These are phyloP conservation scores for Fusarium fujikuroi DNA, from an alignment of 2,329 filamentous ascomycete species.

Conservation along the genomic window DNA sequence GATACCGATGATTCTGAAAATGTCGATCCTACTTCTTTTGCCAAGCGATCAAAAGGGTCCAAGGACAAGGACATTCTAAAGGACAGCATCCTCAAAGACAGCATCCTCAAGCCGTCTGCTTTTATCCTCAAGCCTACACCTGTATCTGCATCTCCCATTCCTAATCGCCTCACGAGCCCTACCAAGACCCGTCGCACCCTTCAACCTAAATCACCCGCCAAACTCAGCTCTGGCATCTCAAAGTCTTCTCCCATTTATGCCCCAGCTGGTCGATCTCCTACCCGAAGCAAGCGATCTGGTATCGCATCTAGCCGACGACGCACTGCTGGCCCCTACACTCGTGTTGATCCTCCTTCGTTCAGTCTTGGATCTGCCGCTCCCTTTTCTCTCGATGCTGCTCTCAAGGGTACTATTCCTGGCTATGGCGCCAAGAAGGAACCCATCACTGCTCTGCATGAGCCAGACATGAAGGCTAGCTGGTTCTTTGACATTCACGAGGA, in stretches of 20 bases:
- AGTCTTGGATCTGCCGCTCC: conserved; percentile 66
- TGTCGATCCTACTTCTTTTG: conserved; percentile 65
- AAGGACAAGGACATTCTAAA: conserved; percentile 44
- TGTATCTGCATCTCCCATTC: conserved; percentile 45
- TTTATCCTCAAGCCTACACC: conserved; percentile 57
- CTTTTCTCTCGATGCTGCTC: conserved; percentile 86
- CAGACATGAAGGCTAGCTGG: conserved; percentile 74
- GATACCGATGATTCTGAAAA: conserved; percentile 69
- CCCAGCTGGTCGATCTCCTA: conserved; percentile 85
- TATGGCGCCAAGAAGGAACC: conserved; percentile 56
- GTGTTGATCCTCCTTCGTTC: conserved; percentile 77
- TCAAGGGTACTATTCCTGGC: conserved; percentile 77
- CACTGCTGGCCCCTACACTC: conserved; percentile 70
- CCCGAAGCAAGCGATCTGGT: conserved; percentile 73
- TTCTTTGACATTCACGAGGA: conserved; percentile 97
- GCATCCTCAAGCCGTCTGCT: conserved; percentile 59
- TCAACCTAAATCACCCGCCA: conserved; percentile 64
- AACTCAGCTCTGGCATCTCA: conserved; percentile 55
- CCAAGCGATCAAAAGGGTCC: conserved; percentile 69
- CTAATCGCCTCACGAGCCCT: conserved; percentile 47
- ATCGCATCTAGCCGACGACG: conserved; percentile 76
- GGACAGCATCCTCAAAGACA: conserved; percentile 54
- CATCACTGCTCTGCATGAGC: conserved; percentile 50
- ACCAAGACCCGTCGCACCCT: conserved; percentile 57
- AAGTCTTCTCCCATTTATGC: conserved; percentile 68